A percentile compares a stretch with the other conserved stretches of the same genome.
These are phyloP conservation scores for Carpinus fangiana DNA, from an alignment of 306 rosid species.

Conservation along the genomic window DNA sequence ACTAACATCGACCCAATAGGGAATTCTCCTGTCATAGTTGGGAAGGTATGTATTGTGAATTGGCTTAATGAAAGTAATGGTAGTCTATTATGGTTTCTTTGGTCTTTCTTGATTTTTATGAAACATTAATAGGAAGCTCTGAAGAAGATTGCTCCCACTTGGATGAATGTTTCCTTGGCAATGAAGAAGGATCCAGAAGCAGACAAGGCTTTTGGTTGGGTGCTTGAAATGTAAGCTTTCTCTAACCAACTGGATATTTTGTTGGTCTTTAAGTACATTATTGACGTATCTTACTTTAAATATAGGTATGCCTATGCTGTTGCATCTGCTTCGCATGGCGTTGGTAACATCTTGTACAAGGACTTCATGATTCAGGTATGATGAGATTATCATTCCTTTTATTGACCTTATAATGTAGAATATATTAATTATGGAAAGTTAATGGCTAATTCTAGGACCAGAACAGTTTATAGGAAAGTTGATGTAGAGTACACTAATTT, in stretches of 20 bases:
- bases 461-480: background rate
- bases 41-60: slow-evolving; percentile 58
- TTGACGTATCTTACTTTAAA: slow-evolving; percentile 23
- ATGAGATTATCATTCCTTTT: slow-evolving; percentile 16
- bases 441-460: background rate
- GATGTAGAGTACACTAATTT: background rate
- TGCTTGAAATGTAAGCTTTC: slow-evolving; percentile 88
- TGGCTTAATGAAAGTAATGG: slow-evolving; percentile 7
- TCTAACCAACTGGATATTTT: slow-evolving; percentile 4
- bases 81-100: slow-evolving; percentile 16
- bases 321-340: slow-evolving; percentile 83
- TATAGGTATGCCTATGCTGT: slow-evolving; percentile 96
- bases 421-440: slow-evolving; percentile 11
- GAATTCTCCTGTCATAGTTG: slow-evolving; percentile 93
- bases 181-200: slow-evolving; percentile 99
- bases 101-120: slow-evolving; percentile 23
- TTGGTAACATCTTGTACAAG: slow-evolving; percentile 79
- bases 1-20: slow-evolving; percentile 92
- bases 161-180: slow-evolving; percentile 98
- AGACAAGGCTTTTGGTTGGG: slow-evolving; percentile 99
- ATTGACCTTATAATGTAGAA: background rate
- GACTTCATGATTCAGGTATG: slow-evolving; percentile 98
- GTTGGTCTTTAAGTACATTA: slow-evolving; percentile 10
- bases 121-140: slow-evolving; percentile 65
- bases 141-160: slow-evolving; percentile 97